These are phyloP conservation scores for Paxillus ammoniavirescens DNA, from an alignment of 768 basidiomycete species.

Conservation along the genomic window DNA sequence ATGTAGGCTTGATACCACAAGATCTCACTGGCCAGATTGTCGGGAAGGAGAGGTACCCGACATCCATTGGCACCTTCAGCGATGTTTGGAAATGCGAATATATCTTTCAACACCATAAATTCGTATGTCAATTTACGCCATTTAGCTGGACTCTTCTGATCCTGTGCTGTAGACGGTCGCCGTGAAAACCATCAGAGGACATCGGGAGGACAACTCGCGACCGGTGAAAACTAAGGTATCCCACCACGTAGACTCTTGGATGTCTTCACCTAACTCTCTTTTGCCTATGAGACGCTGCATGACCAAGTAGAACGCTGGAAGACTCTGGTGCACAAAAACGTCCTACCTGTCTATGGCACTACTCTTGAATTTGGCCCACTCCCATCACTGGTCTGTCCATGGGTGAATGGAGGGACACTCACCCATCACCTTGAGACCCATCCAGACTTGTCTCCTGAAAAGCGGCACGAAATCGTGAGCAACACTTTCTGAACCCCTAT, in stretches of 20 bases:
- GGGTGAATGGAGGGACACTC: constrained; percentile 31
- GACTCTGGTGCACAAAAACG: constrained; percentile 24
- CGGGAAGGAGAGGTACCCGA: neutral
- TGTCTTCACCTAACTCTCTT: neutral
- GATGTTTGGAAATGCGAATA: constrained; percentile 8
- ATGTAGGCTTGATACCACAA: neutral
- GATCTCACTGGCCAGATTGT: neutral
- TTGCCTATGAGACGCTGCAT: constrained; percentile 7
- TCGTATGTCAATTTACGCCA: neutral
- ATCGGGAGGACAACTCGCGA: neutral
- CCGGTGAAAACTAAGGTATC: neutral
- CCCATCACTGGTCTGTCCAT: constrained; percentile 34
- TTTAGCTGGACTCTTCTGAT: neutral
- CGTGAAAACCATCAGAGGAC: constrained; percentile 5
- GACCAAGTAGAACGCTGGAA: constrained; percentile 24
- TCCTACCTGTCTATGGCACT: constrained; percentile 29
- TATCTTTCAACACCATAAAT: neutral
- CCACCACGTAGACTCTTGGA: neutral
- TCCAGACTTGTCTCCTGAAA: constrained; percentile 3
- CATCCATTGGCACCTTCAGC: neutral
- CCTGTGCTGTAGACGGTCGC: constrained; percentile 1
- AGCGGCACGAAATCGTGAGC: constrained; percentile 18
- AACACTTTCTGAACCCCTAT: neutral
- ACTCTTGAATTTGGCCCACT: constrained; percentile 29
- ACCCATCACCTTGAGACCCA: constrained; percentile 19